phyloP scores from a whole-genome alignment of 2,329 filamentous ascomycete genomes.

The Penicillium sp. region DNA sequence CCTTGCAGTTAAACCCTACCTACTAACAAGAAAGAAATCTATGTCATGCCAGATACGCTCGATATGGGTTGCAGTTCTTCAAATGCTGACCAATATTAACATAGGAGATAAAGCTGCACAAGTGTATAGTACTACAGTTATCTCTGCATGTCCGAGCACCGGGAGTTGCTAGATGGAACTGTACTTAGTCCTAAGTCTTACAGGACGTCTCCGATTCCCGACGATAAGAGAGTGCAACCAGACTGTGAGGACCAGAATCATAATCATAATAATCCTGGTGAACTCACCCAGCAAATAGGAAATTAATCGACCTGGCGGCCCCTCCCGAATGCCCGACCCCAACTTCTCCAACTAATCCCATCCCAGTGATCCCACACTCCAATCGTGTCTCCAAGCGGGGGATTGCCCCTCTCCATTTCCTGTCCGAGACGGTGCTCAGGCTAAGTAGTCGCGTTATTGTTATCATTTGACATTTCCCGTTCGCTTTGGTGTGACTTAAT shows the following conservation, averaged over 20 bases:
- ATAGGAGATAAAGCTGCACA: too few relatives aligned
- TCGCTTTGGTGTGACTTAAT: neutral
- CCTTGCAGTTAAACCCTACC: too few relatives aligned
- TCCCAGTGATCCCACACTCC: too few relatives aligned
- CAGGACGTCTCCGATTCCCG: neutral
- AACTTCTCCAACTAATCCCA: conserved; percentile 15
- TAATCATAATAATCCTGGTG: too few relatives aligned
- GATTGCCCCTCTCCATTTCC: conserved; percentile 9
- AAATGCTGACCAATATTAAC: too few relatives aligned
- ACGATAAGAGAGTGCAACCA: neutral
- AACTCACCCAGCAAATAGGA: neutral
- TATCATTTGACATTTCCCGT: neutral
- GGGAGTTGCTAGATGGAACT: too few relatives aligned
- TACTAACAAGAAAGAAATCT: too few relatives aligned
- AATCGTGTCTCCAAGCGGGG: conserved; percentile 10
- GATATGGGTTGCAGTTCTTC: too few relatives aligned
- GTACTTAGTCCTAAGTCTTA: too few relatives aligned
- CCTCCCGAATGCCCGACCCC: neutral
- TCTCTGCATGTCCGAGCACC: neutral
- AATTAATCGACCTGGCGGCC: neutral
- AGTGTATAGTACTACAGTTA: neutral
- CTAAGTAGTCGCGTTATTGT: neutral
- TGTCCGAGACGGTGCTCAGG: conserved; percentile 2
- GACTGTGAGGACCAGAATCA: neutral
- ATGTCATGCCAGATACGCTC: too few relatives aligned